Conservation (phyloP, 1,284 basidiomycete genomes). For the Cryptococcus maquisensis region DNA sequence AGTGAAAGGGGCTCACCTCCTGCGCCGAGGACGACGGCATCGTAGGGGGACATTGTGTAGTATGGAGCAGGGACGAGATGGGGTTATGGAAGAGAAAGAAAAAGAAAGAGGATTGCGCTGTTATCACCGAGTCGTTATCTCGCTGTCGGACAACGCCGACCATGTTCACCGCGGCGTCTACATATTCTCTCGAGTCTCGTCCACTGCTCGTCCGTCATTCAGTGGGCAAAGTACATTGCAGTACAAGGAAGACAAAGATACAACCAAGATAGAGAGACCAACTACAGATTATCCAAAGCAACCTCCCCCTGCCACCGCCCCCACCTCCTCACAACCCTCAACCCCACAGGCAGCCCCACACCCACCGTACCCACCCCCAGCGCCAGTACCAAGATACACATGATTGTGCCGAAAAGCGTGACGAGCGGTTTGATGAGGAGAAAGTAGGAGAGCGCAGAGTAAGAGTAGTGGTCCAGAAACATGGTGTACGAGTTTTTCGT, state of each 20-base stretch:
- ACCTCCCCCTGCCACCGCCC: slow-evolving; percentile 45
- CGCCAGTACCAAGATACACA: slow-evolving; percentile 35
- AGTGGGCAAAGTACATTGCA: too few relatives aligned
- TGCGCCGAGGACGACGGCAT: slow-evolving; percentile 56
- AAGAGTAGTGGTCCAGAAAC: slow-evolving; percentile 46
- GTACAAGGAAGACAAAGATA: too few relatives aligned
- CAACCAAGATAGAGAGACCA: background rate
- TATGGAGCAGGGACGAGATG: background rate
- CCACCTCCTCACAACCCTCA: slow-evolving; percentile 33
- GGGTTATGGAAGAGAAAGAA: too few relatives aligned
- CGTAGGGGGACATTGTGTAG: slow-evolving; percentile 11
- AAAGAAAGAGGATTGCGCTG: too few relatives aligned
- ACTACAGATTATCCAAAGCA: slow-evolving; percentile 39
- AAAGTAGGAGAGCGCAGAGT: slow-evolving; percentile 46
- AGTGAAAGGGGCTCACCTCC: slow-evolving; percentile 43
- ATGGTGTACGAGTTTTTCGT: slow-evolving; percentile 45
- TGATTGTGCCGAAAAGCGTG: slow-evolving; percentile 40
- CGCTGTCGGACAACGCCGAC: too few relatives aligned
- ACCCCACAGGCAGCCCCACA: slow-evolving; percentile 35
- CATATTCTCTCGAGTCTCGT: too few relatives aligned
- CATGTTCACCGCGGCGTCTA: too few relatives aligned
- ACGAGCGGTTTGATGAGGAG: slow-evolving; percentile 46
- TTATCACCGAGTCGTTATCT: too few relatives aligned
- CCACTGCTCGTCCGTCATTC: too few relatives aligned
- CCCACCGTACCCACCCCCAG: slow-evolving; percentile 25